Percentiles rank a stretch among this genome's conserved stretches.
Evolutionary conservation across 805 yeast genomes (phyloP).

Genomic region (Metschnikowia matae): DNA sequence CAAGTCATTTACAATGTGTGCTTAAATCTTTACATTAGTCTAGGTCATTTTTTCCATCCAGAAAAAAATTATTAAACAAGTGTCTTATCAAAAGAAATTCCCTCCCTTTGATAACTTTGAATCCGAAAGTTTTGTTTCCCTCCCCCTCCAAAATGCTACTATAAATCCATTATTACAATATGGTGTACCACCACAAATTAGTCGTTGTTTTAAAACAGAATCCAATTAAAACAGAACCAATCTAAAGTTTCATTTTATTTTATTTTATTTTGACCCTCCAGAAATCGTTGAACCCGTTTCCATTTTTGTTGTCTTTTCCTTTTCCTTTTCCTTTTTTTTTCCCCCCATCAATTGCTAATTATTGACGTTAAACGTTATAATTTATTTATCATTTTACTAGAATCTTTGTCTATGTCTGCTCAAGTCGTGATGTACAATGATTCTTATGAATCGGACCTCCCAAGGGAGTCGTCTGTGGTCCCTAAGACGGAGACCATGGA

Average conservation of each 20-base stretch:
- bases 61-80: conserved; percentile 15
- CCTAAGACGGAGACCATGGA: conserved; percentile 20
- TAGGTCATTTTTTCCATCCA: conserved; percentile 17
- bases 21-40: conserved; percentile 23
- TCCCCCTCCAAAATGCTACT: conserved; percentile 27
- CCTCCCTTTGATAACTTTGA: conserved; percentile 25
- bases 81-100: conserved; percentile 17
- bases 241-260: too few species aligned
- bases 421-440: conserved; percentile 15
- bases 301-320: too few species aligned
- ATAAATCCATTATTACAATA: conserved; percentile 30
- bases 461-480: conserved; percentile 11
- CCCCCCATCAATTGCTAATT: too few species aligned
- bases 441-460: conserved; percentile 13
- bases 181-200: conserved; percentile 30
- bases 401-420: conserved; percentile 14
- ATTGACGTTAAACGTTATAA: not conserved
- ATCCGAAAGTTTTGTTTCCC: conserved; percentile 9
- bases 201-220: conserved; percentile 16
- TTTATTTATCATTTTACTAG: not conserved
- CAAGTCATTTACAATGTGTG: conserved; percentile 29
- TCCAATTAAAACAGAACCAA: conserved; percentile 19
- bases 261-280: too few species aligned
- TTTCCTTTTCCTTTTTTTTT: too few species aligned
- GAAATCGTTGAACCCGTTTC: too few species aligned